Conservation (phyloP, 2,329 filamentous ascomycete genomes). For the Exophiala sp. region DNA sequence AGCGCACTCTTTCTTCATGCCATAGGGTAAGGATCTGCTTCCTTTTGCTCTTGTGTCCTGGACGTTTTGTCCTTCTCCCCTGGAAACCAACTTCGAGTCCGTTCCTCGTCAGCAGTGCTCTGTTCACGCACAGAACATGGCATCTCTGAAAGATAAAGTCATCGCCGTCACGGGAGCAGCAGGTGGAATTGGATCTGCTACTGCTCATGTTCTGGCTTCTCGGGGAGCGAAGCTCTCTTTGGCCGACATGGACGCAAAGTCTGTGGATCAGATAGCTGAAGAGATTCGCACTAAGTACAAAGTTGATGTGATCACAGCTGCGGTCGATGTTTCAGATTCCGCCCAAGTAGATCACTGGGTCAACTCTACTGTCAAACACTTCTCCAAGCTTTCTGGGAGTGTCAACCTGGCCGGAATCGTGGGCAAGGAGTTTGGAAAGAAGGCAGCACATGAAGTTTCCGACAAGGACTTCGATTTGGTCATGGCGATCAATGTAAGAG, state of each 20-base stretch:
- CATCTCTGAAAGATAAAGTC: slow-evolving; percentile 38
- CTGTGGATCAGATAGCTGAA: slow-evolving; percentile 28
- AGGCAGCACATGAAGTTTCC: slow-evolving; percentile 9
- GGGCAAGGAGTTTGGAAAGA: slow-evolving; percentile 8
- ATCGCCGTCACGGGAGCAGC: slow-evolving; percentile 50
- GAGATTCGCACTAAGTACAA: not conserved
- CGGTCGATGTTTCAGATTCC: slow-evolving; percentile 33
- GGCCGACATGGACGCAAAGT: slow-evolving; percentile 43
- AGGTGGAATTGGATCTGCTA: slow-evolving; percentile 51
- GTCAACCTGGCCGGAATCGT: slow-evolving; percentile 12
- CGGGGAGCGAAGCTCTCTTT: slow-evolving; percentile 47
- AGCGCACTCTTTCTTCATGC: too few species aligned
- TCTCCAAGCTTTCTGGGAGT: slow-evolving; percentile 27
- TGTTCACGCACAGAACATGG: slow-evolving; percentile 21
- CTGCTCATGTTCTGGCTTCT: slow-evolving; percentile 43
- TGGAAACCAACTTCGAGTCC: too few species aligned
- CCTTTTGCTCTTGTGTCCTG: too few species aligned
- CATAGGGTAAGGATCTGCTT: too few species aligned
- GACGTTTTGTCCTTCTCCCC: too few species aligned
- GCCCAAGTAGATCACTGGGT: slow-evolving; percentile 35
- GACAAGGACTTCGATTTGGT: slow-evolving; percentile 37
- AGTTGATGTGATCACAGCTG: slow-evolving; percentile 1
- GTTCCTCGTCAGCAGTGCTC: not conserved
- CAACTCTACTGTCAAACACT: slow-evolving; percentile 32
- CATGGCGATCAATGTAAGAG: slow-evolving; percentile 39